phyloP scores from a whole-genome alignment of 345 rosid species.

The Rhodomyrtus tomentosa region DNA sequence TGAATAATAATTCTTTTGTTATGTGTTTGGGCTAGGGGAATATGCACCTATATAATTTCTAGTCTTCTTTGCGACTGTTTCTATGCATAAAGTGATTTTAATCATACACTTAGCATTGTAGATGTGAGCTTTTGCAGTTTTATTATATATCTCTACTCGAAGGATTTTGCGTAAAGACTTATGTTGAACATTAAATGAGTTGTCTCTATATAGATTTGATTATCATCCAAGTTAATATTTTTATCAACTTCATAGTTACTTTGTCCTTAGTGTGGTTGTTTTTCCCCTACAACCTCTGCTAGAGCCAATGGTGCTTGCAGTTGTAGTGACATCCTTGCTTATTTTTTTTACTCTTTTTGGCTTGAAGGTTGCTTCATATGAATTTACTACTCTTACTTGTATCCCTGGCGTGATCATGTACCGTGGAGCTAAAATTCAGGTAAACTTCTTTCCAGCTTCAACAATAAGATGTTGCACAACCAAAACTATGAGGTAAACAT shows the following conservation, averaged over 20 bases:
- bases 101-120: neutral
- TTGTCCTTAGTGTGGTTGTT: neutral
- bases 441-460: slow-evolving; percentile 1
- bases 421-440: slow-evolving; percentile 99
- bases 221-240: neutral
- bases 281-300: neutral
- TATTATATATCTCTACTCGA: neutral
- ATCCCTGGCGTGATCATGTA: slow-evolving; percentile 90
- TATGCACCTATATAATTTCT: neutral
- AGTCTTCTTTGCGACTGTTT: neutral
- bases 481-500: neutral
- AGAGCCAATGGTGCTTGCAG: neutral
- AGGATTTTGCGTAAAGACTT: neutral
- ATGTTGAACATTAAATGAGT: neutral
- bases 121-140: neutral
- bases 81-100: neutral
- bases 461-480: neutral
- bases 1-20: neutral
- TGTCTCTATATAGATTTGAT: neutral
- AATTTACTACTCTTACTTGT: slow-evolving; percentile 94
- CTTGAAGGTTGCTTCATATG: slow-evolving; percentile 91
- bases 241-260: neutral
- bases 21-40: neutral
- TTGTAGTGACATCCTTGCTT: neutral
- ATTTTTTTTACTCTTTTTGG: neutral